Evolutionary conservation across 257 asterid genomes (phyloP), one percentile per base, ranked within the genome.

Genomic region (Nicotiana noctiflora): DNA sequence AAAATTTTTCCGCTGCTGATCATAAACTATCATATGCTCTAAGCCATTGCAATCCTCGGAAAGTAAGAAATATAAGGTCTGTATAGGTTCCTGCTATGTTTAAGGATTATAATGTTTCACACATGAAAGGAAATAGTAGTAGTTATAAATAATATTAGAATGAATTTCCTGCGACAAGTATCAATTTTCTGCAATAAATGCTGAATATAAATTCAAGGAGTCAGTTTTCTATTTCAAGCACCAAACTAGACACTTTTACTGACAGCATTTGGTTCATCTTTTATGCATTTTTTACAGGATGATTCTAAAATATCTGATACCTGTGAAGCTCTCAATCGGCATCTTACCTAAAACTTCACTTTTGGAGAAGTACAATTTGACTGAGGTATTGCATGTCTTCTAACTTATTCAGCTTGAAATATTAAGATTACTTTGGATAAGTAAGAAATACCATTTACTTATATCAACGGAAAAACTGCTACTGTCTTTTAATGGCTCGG

Each of bases 321-420:
- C 99, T 66, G 98, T 95, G 81, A 95, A 95, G 91, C 93, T 95
- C 82, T 95, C 99, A 13, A 89, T 91, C 37, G 97, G 98, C 83
- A 91, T 91, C 87, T 83, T 95, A 81, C 98, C 98, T 17, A 81
- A 66, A 49, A 76, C 83, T 5, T 82, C 37, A 18, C 92, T 95
- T 65, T 96, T 95, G 81, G 89, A 89, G 86, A 92, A 88, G 89
- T 95, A 86, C 83, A 90, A 89, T 83, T 89, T 95, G 82, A 90
- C 85, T 72, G 98, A 95, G 99, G 99, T 93, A 89, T 82, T 81
- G 25, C 44, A 62, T 70, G 63, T 84, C 52, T 49, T 83, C 79
- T 46, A 40, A 49, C 49, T 74, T 15, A 49, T 23, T 49, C n/a
- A n/a, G n/a, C n/a, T 74, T 23, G 40, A 49, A 46, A 74, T 74